Evolutionary conservation across 148 eudicot genomes (phyloP).

Genomic region (Rhododendron ferrugineum): DNA sequence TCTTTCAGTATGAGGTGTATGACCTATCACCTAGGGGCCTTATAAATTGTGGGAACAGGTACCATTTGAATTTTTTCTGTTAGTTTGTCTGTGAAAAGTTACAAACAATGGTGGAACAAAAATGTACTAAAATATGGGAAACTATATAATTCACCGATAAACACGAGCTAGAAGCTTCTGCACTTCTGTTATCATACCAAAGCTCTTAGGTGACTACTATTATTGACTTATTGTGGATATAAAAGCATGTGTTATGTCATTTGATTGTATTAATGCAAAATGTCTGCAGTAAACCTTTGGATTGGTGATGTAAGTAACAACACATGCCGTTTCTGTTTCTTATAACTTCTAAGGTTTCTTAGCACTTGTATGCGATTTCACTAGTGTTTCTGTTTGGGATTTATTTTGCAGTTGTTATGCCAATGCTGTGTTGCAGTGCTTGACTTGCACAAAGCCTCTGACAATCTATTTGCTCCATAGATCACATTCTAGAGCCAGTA

Average conservation of each 20-base stretch:
- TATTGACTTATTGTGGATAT: neutral
- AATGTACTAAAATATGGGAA: neutral
- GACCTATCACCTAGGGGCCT: slow-evolving; percentile 80
- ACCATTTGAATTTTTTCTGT: neutral
- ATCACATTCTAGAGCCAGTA: slow-evolving; percentile 88
- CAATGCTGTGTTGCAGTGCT: slow-evolving; percentile 94
- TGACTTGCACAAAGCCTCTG: slow-evolving; percentile 91
- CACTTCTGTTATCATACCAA: neutral
- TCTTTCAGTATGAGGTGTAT: slow-evolving; percentile 50
- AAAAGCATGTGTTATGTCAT: neutral
- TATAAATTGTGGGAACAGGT: slow-evolving; percentile 93
- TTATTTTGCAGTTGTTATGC: slow-evolving; percentile 84
- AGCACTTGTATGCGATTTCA: neutral
- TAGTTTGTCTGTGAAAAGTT: neutral
- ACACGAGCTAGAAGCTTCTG: neutral
- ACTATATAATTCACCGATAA: neutral
- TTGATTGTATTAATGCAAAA: neutral
- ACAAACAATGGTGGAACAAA: neutral
- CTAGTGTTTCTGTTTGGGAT: slow-evolving; percentile 10
- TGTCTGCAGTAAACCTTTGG: neutral
- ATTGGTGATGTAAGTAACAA: neutral
- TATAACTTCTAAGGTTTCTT: neutral
- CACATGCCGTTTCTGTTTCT: neutral
- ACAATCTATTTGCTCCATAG: slow-evolving; percentile 59
- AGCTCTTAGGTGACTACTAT: neutral